Evolutionary conservation across 2,329 filamentous ascomycete species (phyloP).

Genomic region (Epichloe uncinata): DNA sequence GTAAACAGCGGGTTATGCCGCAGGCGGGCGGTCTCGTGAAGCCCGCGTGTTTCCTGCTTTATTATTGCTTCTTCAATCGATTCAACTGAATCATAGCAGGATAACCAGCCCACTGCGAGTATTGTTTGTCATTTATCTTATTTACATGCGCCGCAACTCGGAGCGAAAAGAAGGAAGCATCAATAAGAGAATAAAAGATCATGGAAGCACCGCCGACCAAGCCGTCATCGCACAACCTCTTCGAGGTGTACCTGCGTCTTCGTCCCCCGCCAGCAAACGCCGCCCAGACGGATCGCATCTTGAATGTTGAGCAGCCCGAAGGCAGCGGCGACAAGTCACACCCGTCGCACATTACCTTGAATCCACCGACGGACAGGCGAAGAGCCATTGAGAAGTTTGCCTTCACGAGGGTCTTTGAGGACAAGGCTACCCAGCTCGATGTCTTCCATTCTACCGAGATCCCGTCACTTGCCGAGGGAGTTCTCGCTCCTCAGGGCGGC

Average conservation of each 20-base stretch:
- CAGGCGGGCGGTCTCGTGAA: too few relatives aligned
- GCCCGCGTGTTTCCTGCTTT: too few relatives aligned
- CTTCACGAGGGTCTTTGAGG: constrained; percentile 88
- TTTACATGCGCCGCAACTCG: background rate
- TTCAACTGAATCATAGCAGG: too few relatives aligned
- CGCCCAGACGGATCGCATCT: constrained; percentile 49
- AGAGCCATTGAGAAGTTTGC: constrained; percentile 86
- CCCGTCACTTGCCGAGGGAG: constrained; percentile 63
- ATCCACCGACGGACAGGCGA: constrained; percentile 73
- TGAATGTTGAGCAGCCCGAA: constrained; percentile 56
- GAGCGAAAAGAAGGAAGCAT: background rate
- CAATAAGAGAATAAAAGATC: constrained; percentile 4
- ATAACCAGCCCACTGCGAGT: too few relatives aligned
- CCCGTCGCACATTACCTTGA: constrained; percentile 60
- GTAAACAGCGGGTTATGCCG: constrained; percentile 1
- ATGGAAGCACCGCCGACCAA: constrained; percentile 23
- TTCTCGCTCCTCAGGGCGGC: constrained; percentile 56
- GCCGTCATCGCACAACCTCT: constrained; percentile 42
- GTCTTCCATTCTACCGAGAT: constrained; percentile 73
- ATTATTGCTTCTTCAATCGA: too few relatives aligned
- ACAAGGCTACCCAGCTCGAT: constrained; percentile 71
- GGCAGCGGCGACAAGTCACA: constrained; percentile 17
- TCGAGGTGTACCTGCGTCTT: constrained; percentile 83
- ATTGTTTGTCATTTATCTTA: background rate
- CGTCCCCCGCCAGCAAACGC: constrained; percentile 46